A percentile compares a stretch with the other conserved stretches of the same genome.
These are phyloP conservation scores for Venturia oleaginea DNA, from an alignment of 2,329 filamentous ascomycete genomes.

Conservation along the genomic window DNA sequence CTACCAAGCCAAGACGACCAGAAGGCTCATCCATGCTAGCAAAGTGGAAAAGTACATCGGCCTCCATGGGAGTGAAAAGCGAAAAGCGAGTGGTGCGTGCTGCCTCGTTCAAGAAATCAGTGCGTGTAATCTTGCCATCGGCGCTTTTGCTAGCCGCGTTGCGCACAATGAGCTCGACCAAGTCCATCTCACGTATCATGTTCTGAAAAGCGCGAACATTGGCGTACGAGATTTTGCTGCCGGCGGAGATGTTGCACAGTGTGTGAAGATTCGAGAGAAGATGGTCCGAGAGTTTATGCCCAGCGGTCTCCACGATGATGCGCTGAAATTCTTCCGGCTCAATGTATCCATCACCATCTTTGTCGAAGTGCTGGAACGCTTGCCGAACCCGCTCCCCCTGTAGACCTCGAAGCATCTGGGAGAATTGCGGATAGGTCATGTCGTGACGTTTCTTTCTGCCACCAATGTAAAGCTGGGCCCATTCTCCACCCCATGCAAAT, in stretches of 20 bases:
- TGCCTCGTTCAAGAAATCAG: slow-evolving; percentile 92
- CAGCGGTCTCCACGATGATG: slow-evolving; percentile 87
- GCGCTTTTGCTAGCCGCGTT: slow-evolving; percentile 73
- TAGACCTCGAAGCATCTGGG: slow-evolving; percentile 92
- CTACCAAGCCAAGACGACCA: slow-evolving; percentile 67
- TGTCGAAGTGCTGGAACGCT: slow-evolving; percentile 87
- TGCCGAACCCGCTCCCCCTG: slow-evolving; percentile 95
- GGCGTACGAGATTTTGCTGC: slow-evolving; percentile 93
- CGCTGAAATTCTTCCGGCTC: slow-evolving; percentile 92
- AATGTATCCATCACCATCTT: slow-evolving; percentile 87
- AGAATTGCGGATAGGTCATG: slow-evolving; percentile 93
- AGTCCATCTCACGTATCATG: slow-evolving; percentile 93
- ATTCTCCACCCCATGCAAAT: slow-evolving; percentile 95
- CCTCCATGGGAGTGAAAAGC: slow-evolving; percentile 96
- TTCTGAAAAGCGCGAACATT: slow-evolving; percentile 98
- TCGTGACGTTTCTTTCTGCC: slow-evolving; percentile 78
- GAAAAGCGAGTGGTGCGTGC: slow-evolving; percentile 87
- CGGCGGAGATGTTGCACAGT: slow-evolving; percentile 85
- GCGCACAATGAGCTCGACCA: slow-evolving; percentile 86
- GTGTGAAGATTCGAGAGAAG: slow-evolving; percentile 83
- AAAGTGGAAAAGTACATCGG: slow-evolving; percentile 97
- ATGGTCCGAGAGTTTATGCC: slow-evolving; percentile 96
- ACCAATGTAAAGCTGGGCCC: slow-evolving; percentile 91
- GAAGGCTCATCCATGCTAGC: slow-evolving; percentile 85
- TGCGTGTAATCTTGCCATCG: slow-evolving; percentile 87